A percentile compares a stretch with the other conserved stretches of the same genome.
These are phyloP conservation scores for Candida dubliniensis DNA, from an alignment of 1,139 yeast species.

Conservation along the genomic window DNA sequence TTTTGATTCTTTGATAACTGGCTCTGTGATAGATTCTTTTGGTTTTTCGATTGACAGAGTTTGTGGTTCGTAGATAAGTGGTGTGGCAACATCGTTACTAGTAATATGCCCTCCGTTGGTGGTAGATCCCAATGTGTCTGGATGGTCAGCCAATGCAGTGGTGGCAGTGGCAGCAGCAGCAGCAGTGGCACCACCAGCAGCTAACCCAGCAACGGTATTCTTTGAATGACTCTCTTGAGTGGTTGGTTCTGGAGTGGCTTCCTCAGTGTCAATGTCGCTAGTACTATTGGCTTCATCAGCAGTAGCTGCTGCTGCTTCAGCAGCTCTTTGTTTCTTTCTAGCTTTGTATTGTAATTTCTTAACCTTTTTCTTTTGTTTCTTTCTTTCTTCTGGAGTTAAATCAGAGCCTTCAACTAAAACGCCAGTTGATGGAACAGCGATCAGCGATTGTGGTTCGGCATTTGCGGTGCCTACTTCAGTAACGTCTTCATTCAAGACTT, in stretches of 20 bases:
- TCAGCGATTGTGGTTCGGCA: conserved; percentile 2
- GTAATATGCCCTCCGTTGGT: background rate
- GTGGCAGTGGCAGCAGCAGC: conserved; percentile 10
- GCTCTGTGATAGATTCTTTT: background rate
- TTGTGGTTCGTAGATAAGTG: background rate
- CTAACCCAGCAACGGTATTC: conserved; percentile 6
- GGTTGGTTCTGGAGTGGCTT: conserved; percentile 18
- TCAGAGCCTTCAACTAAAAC: conserved; percentile 15
- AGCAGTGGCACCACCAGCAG: conserved; percentile 12
- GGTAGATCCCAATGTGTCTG: conserved; percentile 3
- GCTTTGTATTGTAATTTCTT: conserved; percentile 49
- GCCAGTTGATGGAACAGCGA: conserved; percentile 8
- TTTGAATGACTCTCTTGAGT: conserved; percentile 25
- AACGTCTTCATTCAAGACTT: conserved; percentile 39
- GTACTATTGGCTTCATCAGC: conserved; percentile 18
- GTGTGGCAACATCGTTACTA: background rate
- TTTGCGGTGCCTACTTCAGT: conserved; percentile 12
- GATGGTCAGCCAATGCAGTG: conserved; percentile 5
- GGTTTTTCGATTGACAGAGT: background rate
- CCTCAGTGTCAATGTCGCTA: conserved; percentile 18
- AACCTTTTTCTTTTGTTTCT: conserved; percentile 49
- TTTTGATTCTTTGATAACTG: conserved; percentile 1
- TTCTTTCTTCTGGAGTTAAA: conserved; percentile 41
- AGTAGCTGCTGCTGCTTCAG: conserved; percentile 34
- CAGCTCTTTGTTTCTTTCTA: conserved; percentile 45